Conservation (phyloP, 208 protist species). For the Leishmania martiniquensis region DNA sequence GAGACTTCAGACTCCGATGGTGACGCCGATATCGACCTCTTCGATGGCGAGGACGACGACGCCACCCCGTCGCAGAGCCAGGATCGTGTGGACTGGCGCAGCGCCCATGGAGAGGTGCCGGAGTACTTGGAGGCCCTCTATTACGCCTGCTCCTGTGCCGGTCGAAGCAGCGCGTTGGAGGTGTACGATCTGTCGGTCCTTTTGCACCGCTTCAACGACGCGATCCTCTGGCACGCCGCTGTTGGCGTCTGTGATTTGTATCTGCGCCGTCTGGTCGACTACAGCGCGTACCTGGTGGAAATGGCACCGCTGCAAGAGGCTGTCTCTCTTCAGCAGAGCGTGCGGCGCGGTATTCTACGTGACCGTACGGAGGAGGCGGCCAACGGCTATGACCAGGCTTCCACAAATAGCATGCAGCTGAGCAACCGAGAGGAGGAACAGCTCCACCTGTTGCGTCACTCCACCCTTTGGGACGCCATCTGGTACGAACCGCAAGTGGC, state of each 20-base stretch:
- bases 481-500: slow-evolving; percentile 81
- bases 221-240: slow-evolving; percentile 83
- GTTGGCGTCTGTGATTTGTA: slow-evolving; percentile 86
- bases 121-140: slow-evolving; percentile 60
- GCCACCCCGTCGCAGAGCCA: slow-evolving; percentile 50
- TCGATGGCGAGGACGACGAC: slow-evolving; percentile 49
- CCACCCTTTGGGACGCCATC: slow-evolving; percentile 82
- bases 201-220: slow-evolving; percentile 64
- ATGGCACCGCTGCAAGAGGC: slow-evolving; percentile 84
- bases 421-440: slow-evolving; percentile 79
- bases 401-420: slow-evolving; percentile 60
- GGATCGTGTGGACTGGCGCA: slow-evolving; percentile 57
- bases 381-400: slow-evolving; percentile 28
- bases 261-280: slow-evolving; percentile 75
- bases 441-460: slow-evolving; percentile 81
- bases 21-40: slow-evolving; percentile 34
- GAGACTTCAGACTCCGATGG: slow-evolving; percentile 12
- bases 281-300: slow-evolving; percentile 78
- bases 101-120: slow-evolving; percentile 41
- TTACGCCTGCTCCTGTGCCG: slow-evolving; percentile 64
- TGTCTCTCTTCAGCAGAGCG: slow-evolving; percentile 68
- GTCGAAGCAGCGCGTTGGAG: slow-evolving; percentile 78
- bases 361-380: slow-evolving; percentile 50
- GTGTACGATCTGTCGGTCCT: slow-evolving; percentile 79
- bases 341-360: slow-evolving; percentile 46